phyloP scores from a whole-genome alignment of 371 early-diverging fungal species.

The Mycotypha africana region DNA sequence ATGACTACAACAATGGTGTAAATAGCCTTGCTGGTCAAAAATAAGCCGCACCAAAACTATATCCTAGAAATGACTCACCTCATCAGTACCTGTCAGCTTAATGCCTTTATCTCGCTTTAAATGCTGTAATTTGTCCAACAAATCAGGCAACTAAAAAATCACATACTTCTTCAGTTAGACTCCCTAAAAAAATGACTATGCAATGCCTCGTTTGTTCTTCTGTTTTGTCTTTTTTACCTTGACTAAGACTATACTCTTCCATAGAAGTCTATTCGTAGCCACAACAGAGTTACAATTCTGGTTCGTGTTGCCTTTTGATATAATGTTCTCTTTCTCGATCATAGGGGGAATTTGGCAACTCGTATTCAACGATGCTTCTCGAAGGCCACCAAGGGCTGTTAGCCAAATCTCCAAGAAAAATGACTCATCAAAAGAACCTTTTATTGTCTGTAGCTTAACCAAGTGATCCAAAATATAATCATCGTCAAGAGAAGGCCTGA shows the following conservation, averaged over 20 bases:
- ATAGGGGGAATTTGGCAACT: conserved; percentile 17
- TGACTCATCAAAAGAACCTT: conserved; percentile 46
- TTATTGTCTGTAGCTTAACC: conserved; percentile 38
- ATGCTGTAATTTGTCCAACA: conserved; percentile 14
- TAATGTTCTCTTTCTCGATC: background rate
- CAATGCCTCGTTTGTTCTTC: no score
- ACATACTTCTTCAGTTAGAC: no score
- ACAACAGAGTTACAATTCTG: conserved; percentile 11
- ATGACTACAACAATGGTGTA: no score
- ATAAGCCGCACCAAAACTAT: no score
- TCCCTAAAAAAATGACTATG: no score
- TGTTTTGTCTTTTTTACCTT: no score
- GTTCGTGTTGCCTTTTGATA: background rate
- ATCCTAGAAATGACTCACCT: no score
- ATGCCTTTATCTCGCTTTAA: conserved; percentile 7
- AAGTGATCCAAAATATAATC: conserved; percentile 35
- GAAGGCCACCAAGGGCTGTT: conserved; percentile 37
- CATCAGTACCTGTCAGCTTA: no score
- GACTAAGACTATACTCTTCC: conserved; percentile 37
- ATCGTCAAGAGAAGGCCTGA: conserved; percentile 35
- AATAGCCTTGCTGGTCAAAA: no score
- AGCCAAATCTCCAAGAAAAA: conserved; percentile 46
- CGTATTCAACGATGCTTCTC: conserved; percentile 34
- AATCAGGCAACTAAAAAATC: conserved; percentile 9
- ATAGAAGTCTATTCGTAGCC: conserved; percentile 31